A percentile compares a stretch with the other conserved stretches of the same genome.
These are phyloP conservation scores for Meyerozyma athensensis DNA, from an alignment of 1,139 yeast species.

Conservation along the genomic window DNA sequence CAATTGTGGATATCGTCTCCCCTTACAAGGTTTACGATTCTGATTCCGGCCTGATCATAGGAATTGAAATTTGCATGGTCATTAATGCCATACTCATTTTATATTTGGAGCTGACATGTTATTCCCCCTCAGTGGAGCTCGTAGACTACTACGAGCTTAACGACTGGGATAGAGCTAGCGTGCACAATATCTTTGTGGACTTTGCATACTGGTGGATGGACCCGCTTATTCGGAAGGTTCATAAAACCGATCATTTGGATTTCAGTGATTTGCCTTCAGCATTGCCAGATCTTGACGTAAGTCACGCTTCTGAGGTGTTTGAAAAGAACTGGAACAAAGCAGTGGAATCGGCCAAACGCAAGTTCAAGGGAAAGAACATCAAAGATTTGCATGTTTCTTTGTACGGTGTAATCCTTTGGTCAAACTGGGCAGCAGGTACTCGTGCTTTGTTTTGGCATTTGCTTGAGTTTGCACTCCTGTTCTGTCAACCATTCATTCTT, in stretches of 20 bases:
- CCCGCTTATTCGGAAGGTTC: conserved; percentile 19
- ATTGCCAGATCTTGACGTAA: conserved; percentile 18
- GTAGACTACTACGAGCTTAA: conserved; percentile 32
- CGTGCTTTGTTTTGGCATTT: conserved; percentile 15
- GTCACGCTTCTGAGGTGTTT: conserved; percentile 18
- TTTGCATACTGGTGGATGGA: conserved; percentile 21
- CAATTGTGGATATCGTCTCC: not conserved
- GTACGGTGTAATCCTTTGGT: conserved; percentile 6
- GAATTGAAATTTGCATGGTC: conserved; percentile 5
- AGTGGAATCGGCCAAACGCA: conserved; percentile 10
- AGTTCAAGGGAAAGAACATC: conserved; percentile 15
- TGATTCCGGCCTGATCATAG: not conserved
- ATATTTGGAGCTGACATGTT: conserved; percentile 32
- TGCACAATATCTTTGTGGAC: conserved; percentile 21
- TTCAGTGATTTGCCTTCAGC: conserved; percentile 22
- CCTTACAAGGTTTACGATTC: conserved; percentile 1
- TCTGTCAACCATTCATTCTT: conserved; percentile 29
- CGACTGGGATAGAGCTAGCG: conserved; percentile 25
- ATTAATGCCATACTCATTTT: conserved; percentile 32
- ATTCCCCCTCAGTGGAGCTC: conserved; percentile 43
- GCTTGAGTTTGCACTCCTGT: conserved; percentile 18
- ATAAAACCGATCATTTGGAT: conserved; percentile 17
- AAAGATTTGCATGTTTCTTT: conserved; percentile 13
- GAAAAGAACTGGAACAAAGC: conserved; percentile 19
- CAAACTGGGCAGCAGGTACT: conserved; percentile 6